Evolutionary conservation across 805 yeast genomes (phyloP), one percentile per base, ranked within the genome.

Genomic region (Zygosaccharomyces bisporus): DNA sequence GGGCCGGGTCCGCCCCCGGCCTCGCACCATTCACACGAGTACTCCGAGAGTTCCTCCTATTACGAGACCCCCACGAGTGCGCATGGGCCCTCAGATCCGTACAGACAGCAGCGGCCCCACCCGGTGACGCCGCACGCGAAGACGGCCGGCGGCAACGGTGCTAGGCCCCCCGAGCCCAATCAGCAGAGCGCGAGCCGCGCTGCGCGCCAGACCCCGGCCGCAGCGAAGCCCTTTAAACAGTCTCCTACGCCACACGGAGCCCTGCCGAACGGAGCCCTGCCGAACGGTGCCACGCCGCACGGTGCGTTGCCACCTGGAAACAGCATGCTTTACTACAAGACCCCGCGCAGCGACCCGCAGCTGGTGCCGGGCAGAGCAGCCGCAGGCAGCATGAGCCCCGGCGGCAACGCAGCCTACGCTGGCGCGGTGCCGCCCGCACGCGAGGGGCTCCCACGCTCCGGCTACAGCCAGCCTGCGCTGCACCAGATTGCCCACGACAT

Each of bases 361-460:
- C 18, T 37, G 17, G 32, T 12, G 12, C 14, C 24, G 4, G 33
- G 10, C 8, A 24, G 18, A 12, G 10, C 25, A 34, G 10, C 10
- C 19, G 23, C 25, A 17, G n/a, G 20, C 23, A n/a, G 8, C 7
- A 32, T 14, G 2, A n/a, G 40, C 19, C 14, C 13, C 13, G 21
- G 23, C 20, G 32, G 31, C 31, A 8, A 27, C 5, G 3, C 30
- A 10, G 40, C 17, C 13, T 17, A 37, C 20, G 30, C 12, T 6
- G n/a, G 24, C 10, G 40, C 13, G 30, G 14, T 23, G 16, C 23
- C 40, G 3, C 32, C 32, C 4, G 32, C 40, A 31, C 13, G 41
- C 27, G 34, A 34, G 40, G 21, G 33, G 37, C 16, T 40, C 20
- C 33, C 47, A 18, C 47, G 50, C 24, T 8, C 52, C 33, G 35